phyloP scores from a whole-genome alignment of 2,329 filamentous ascomycete genomes.

The Aphanocladium album region DNA sequence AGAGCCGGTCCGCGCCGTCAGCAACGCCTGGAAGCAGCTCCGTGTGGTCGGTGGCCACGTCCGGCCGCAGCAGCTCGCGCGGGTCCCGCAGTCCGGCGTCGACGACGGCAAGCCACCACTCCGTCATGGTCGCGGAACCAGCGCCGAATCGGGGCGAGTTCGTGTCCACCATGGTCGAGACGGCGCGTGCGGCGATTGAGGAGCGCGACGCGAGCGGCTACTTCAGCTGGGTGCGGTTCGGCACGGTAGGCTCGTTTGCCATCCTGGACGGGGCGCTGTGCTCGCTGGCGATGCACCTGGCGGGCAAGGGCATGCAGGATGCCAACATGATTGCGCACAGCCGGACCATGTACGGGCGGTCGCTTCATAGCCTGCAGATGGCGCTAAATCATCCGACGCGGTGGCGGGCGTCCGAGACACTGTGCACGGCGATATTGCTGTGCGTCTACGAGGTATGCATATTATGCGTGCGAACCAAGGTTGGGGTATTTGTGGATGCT shows the following conservation, averaged over 20 bases:
- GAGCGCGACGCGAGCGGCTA: slow-evolving; percentile 19
- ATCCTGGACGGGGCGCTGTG: slow-evolving; percentile 35
- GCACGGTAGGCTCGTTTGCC: slow-evolving; percentile 29
- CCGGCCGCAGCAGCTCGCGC: slow-evolving; percentile 12
- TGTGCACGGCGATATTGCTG: slow-evolving; percentile 36
- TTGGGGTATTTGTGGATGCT: not conserved
- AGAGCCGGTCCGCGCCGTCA: not conserved
- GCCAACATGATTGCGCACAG: slow-evolving; percentile 28
- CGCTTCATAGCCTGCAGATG: slow-evolving; percentile 30
- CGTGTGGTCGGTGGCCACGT: not conserved
- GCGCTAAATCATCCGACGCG: slow-evolving; percentile 32
- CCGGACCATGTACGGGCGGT: slow-evolving; percentile 33
- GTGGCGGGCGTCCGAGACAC: slow-evolving; percentile 37
- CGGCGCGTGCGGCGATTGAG: slow-evolving; percentile 17
- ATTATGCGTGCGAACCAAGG: slow-evolving; percentile 1
- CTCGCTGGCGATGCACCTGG: slow-evolving; percentile 32
- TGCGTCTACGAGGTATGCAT: slow-evolving; percentile 34
- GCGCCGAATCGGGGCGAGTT: slow-evolving; percentile 25
- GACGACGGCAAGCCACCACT: slow-evolving; percentile 20
- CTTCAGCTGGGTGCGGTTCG: slow-evolving; percentile 23
- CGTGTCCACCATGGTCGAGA: slow-evolving; percentile 27
- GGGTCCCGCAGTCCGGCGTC: not conserved
- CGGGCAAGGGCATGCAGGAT: slow-evolving; percentile 30
- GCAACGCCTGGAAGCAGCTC: slow-evolving; percentile 16
- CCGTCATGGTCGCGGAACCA: slow-evolving; percentile 12